A percentile compares a stretch with the other conserved stretches of the same genome.
Conservation (phyloP, 2,329 filamentous ascomycete genomes). For the Aspergillus tamarii region DNA sequence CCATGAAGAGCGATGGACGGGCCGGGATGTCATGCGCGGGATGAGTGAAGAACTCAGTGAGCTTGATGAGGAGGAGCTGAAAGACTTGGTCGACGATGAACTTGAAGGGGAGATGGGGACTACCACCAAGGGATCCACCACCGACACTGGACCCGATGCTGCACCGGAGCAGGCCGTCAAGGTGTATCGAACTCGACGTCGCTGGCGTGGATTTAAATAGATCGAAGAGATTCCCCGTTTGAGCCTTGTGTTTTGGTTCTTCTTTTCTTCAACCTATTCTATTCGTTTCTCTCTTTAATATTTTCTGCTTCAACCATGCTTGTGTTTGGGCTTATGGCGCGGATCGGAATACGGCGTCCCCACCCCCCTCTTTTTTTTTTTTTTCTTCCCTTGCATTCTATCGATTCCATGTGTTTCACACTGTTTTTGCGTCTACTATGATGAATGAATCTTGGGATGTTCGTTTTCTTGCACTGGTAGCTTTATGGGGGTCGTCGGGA, state of each 20-base stretch:
- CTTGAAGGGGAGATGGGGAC: conserved; percentile 23
- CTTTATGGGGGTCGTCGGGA: not conserved
- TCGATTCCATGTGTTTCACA: not conserved
- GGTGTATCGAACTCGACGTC: conserved; percentile 34
- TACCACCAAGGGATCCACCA: conserved; percentile 12
- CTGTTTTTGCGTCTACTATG: not conserved
- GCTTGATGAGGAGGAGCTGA: conserved; percentile 86
- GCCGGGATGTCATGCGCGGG: conserved; percentile 69
- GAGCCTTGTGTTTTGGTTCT: conserved; percentile 11
- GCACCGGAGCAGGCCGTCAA: conserved; percentile 26
- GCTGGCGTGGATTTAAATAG: conserved; percentile 36
- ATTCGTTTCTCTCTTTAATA: conserved; percentile 20
- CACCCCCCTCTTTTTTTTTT: no score
- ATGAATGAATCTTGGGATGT: conserved; percentile 4
- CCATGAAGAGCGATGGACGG: conserved; percentile 73
- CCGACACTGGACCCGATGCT: conserved; percentile 18
- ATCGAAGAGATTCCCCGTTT: not conserved
- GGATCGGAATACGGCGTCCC: not conserved
- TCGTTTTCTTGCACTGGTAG: not conserved
- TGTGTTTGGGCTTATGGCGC: not conserved
- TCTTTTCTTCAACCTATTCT: conserved; percentile 6
- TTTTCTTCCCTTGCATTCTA: conserved; percentile 2
- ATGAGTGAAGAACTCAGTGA: conserved; percentile 90
- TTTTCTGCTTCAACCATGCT: conserved; percentile 13
- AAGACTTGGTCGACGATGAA: conserved; percentile 65